These are phyloP conservation scores for Albophoma yamanashiensis DNA, from an alignment of 2,329 filamentous ascomycete species.

Conservation along the genomic window DNA sequence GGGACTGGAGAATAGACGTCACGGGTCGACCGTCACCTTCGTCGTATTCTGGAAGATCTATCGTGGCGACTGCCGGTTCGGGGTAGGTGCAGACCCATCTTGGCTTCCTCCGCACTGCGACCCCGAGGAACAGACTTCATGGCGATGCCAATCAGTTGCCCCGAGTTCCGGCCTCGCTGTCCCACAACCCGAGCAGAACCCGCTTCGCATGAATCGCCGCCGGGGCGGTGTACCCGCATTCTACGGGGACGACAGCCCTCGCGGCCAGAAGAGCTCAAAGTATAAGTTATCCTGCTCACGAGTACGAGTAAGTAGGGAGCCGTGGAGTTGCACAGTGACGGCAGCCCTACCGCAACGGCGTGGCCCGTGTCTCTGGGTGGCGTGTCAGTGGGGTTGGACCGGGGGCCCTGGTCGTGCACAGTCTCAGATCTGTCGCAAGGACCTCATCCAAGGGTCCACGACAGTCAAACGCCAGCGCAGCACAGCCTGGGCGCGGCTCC, in stretches of 20 bases:
- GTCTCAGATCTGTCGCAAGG: neutral
- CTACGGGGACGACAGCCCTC: neutral
- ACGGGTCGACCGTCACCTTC: too few relatives aligned
- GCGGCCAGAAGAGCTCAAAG: neutral
- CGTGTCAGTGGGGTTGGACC: neutral
- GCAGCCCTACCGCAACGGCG: neutral
- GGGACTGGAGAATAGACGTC: neutral
- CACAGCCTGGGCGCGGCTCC: neutral
- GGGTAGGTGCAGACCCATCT: neutral
- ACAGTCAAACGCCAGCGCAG: neutral
- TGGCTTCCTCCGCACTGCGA: too few relatives aligned
- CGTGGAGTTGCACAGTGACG: neutral
- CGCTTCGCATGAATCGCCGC: neutral
- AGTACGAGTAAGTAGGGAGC: neutral
- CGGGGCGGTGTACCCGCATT: neutral
- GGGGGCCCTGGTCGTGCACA: neutral
- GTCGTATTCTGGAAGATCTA: neutral
- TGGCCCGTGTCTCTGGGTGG: neutral
- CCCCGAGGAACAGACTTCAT: neutral
- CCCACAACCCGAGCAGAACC: neutral
- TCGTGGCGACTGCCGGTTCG: too few relatives aligned
- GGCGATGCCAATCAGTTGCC: neutral
- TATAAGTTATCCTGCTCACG: neutral
- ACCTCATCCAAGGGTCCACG: neutral
- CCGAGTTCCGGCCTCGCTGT: neutral